Evolutionary conservation across 139 green algal genomes (phyloP), one percentile per base, ranked within the genome.

Genomic region (Nannochloris sp.): DNA sequence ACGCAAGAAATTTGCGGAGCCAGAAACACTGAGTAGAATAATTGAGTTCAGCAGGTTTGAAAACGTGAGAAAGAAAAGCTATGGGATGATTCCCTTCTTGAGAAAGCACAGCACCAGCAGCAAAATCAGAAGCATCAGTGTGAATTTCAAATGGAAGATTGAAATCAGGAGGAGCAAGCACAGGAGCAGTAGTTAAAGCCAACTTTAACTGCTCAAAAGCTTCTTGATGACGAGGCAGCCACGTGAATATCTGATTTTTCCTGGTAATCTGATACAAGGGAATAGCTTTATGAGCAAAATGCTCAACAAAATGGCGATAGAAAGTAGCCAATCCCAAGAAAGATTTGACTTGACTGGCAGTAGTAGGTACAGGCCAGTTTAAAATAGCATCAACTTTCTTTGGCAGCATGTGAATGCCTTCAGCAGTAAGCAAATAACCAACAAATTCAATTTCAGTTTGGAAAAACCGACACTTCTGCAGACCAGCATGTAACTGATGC

Each of bases 261-360:
- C 64, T 62, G 4, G 61, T 58, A 7, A 85, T 54, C 3, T 65
- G 30, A 25, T 54, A 65, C n/a, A 84, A 63, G 1, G 78, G 78
- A 31, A 51, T 51, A 6, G 58, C 71, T 19, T 84, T 67, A 30
- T 37, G 15, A 3, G 62, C 39, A 33, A 73, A 87, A 9, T 60
- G n/a, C 1, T 61, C n/a, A 13, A 87, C 66, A 53, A 79, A 83
- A 12, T 61, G 55, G 1, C 78, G 34, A 45, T 77, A 88, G 44
- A 71, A 88, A n/a, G 73, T 77, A 1, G 77, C 64, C 3, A 84
- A 42, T 14, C 84, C 81, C 3, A 88, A 35, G 57, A 90, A 88
- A 10, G 36, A 57, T 3, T 38, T 51, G 3, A 87, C 7, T 2
- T 78, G 66, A 12, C 34, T 70, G 1, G 64, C 30, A 30, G 57